These are phyloP conservation scores for Acer campestre DNA, from an alignment of 345 rosid species.

Conservation along the genomic window DNA sequence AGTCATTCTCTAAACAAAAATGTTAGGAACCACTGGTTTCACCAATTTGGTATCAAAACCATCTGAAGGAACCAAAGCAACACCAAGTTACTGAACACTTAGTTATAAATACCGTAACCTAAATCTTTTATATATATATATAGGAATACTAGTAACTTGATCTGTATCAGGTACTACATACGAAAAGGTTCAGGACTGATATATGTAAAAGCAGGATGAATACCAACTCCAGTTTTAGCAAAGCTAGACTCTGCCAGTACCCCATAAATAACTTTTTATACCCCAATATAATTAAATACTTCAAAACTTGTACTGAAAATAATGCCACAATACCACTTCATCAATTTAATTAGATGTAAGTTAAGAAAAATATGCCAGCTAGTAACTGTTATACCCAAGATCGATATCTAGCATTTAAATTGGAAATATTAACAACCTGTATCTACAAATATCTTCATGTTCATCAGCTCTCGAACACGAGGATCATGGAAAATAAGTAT, in stretches of 20 bases:
- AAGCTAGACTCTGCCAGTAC: too few relatives aligned
- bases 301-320: too few relatives aligned
- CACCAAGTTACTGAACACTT: neutral
- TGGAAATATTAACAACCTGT: slow-evolving; percentile 56
- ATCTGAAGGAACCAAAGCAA: neutral
- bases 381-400: neutral
- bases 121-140: too few relatives aligned
- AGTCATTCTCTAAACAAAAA: slow-evolving; percentile 11
- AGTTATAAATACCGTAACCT: too few relatives aligned
- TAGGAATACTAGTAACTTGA: too few relatives aligned
- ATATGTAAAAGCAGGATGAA: too few relatives aligned
- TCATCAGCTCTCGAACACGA: slow-evolving; percentile 84
- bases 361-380: neutral
- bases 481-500: slow-evolving; percentile 93
- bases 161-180: too few relatives aligned
- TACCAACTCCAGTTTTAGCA: too few relatives aligned
- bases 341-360: neutral
- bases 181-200: too few relatives aligned
- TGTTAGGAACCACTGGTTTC: neutral
- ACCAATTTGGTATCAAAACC: neutral
- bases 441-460: slow-evolving; percentile 98
- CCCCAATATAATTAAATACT: too few relatives aligned
- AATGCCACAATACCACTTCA: too few relatives aligned
- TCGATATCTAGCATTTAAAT: neutral
- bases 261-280: too few relatives aligned